Base-by-base conservation (phyloP, 306 rosid species). In the Sechiopsis laciniata region DNA sequence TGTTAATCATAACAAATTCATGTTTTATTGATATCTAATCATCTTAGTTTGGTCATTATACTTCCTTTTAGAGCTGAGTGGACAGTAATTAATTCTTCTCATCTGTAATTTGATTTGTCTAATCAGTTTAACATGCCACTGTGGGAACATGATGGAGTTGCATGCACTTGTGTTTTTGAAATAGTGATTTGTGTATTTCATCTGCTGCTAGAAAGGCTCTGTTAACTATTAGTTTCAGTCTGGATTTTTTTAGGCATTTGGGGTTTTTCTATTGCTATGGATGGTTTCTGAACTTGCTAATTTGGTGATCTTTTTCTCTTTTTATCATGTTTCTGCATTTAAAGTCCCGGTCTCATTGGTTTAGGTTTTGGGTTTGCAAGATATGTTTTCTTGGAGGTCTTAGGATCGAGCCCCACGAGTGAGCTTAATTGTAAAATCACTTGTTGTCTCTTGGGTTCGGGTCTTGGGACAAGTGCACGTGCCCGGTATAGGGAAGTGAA, bases 131-230 rank as follows among this genome's bases (percentile, higher is more conserved):
- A 17, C 54, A 4, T 65, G 55, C 55, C 35, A 68, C 20, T 68
- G 26, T 19, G n/a, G 40, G 57, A 68, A 19, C 9, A 12, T 68
- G 42, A 69, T 50, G 73, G 52, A 69, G 73, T 21, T 68, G 72
- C 55, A 20, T 67, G 55, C 19, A 6, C 10, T 40, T 40, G 6
- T 40, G 46, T 40, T 42, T 40, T 64, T 65, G 3, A 35, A 62
- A 62, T 1, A 35, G 69, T 62, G 11, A 62, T 62, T 8, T 35
- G 13, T 32, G 50, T 62, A 15, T 35, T 62, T 62, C 68, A 62
- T 64, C 53, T 64, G 29, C 8, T 11, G 16, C 71, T 2, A 10
- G 53, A 64, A n/a, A 21, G 8, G 10, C 17, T 64, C 53, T 64
- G 53, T 64, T 64, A n/a, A 0, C 51, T 35, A 2, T 63, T 3